phyloP scores from a whole-genome alignment of 257 asterid species.

The Galeopsis tetrahit region DNA sequence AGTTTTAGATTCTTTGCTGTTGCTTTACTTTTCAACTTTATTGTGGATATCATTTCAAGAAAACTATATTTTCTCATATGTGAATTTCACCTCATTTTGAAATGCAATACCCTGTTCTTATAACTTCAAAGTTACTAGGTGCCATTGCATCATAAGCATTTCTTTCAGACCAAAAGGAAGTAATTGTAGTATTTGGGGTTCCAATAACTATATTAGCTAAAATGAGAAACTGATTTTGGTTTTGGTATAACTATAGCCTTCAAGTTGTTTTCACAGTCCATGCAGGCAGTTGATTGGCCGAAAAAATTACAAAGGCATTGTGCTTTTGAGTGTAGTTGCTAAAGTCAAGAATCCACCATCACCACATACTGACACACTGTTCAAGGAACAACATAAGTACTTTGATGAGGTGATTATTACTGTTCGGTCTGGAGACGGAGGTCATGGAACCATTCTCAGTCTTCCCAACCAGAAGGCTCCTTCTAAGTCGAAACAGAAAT shows the following conservation, averaged over 20 bases:
- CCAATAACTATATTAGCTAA: constrained; percentile 1
- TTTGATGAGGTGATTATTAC: constrained; percentile 84
- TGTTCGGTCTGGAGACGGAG: constrained; percentile 95
- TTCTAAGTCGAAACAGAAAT: constrained; percentile 57
- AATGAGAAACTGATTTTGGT: background rate
- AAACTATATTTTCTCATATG: too few relatives aligned
- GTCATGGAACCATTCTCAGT: constrained; percentile 78
- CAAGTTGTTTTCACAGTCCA: constrained; percentile 28
- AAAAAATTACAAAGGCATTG: constrained; percentile 34
- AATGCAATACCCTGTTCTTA: background rate
- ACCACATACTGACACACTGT: constrained; percentile 56
- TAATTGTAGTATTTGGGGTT: constrained; percentile 5
- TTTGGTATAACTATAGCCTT: constrained; percentile 13
- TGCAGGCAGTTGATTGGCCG: constrained; percentile 30
- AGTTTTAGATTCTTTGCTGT: too few relatives aligned
- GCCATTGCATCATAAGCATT: background rate
- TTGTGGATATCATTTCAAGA: too few relatives aligned
- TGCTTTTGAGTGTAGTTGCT: constrained; percentile 46
- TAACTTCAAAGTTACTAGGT: constrained; percentile 9
- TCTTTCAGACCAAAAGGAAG: background rate
- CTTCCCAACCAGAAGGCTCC: constrained; percentile 60
- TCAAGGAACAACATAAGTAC: constrained; percentile 78
- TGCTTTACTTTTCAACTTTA: too few relatives aligned
- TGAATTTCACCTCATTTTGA: background rate
- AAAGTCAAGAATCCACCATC: constrained; percentile 57